Base-by-base conservation (phyloP, 2,329 filamentous ascomycete genomes). In the Huntiella omanensis region DNA sequence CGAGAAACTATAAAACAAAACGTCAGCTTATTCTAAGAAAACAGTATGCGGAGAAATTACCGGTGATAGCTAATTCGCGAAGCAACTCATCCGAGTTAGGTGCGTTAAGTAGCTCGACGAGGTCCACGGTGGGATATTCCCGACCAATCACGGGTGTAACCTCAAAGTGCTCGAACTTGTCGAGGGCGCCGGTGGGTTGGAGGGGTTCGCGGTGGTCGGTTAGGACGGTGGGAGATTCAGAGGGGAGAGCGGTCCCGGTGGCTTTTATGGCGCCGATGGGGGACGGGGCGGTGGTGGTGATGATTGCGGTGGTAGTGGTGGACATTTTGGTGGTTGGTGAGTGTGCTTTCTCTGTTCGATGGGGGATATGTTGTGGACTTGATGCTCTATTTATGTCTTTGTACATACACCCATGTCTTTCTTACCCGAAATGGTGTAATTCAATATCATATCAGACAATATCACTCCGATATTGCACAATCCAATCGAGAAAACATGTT, bases 11-110 rank as follows among this genome's bases (percentile, higher is more conserved):
- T 22, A 36, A 48, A 33, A 17, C 5, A 19, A 33, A 22, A 5
- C 10, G 34, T n/a, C 38, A 11, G 4, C 5, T 7, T 22, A 11
- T 17, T 11, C 34, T 1, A 11, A 12, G 17, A 35, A 36, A 34
- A 35, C 15, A 12, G 12, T 11, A 4, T 3, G 12, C 3, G 2
- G 15, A 45, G 4, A 22, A 49, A 64, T 52, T 60, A 80, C 76
- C 71, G 1, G 73, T 80, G 50, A 82, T 75, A 33, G 76, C 79
- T 0, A 84, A 62, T 53, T 83, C 79, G 1, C 73, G 68, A 17
- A 83, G 56, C 15, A 80, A 61, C 39, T 75, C 70, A 45, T 83
- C 76, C 0, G 73, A 65, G 55, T 81, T 76, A 0, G 70, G 64
- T 0, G 73, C 71, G 22, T 73, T 62, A 4, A 83, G 63, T 53